Percentiles rank a stretch among this genome's conserved stretches.
Conservation (phyloP, 2,329 filamentous ascomycete genomes). For the Tolypocladium album region DNA sequence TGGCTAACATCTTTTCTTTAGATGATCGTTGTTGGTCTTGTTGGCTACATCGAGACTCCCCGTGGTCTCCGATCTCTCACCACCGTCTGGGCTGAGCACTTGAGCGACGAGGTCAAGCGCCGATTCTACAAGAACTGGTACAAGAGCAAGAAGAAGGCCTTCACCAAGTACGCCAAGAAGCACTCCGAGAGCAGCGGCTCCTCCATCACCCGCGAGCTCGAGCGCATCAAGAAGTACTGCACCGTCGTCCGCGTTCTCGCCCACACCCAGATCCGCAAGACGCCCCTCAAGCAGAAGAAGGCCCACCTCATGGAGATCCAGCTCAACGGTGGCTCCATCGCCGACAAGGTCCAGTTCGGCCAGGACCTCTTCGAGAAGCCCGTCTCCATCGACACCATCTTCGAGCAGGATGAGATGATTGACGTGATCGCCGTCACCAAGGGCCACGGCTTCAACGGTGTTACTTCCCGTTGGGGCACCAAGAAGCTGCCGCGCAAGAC, state of each 20-base stretch:
- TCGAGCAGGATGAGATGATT: constrained; percentile 99
- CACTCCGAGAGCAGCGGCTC: constrained; percentile 88
- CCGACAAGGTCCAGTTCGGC: constrained; percentile 95
- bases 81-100: constrained; percentile 98
- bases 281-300: constrained; percentile 99
- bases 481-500: constrained; percentile 99
- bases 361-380: constrained; percentile 98
- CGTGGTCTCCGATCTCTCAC: constrained; percentile 98
- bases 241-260: constrained; percentile 97
- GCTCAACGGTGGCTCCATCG: constrained; percentile 92
- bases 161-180: constrained; percentile 99
- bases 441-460: constrained; percentile 97
- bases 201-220: constrained; percentile 91
- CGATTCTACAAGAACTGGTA: constrained; percentile 99
- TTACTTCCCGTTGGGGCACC: constrained; percentile 96
- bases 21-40: constrained; percentile 99
- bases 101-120: constrained; percentile 97
- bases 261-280: constrained; percentile 99
- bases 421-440: constrained; percentile 99
- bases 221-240: constrained; percentile 99
- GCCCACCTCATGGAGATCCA: constrained; percentile 99
- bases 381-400: constrained; percentile 83
- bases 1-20: constrained; percentile 60
- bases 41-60: constrained; percentile 99
- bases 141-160: constrained; percentile 99